These are phyloP conservation scores for Ophiostoma angusticollis DNA, from an alignment of 2,329 filamentous ascomycete genomes.

Conservation along the genomic window DNA sequence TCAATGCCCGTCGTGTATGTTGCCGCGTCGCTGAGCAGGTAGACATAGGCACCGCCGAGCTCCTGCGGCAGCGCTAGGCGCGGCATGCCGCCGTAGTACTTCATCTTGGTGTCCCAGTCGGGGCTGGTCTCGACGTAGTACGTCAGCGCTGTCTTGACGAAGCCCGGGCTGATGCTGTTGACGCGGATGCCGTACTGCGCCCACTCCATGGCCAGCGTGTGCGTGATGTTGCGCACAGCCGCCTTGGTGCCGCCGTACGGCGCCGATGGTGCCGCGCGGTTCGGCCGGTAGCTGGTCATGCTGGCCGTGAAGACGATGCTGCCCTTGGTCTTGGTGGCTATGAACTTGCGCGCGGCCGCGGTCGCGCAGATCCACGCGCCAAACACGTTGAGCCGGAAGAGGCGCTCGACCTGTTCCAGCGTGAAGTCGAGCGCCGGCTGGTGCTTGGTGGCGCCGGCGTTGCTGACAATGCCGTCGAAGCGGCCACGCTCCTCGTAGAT, in stretches of 20 bases:
- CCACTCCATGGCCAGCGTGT: constrained; percentile 25
- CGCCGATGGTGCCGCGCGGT: constrained; percentile 37
- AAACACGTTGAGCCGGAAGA: constrained; percentile 34
- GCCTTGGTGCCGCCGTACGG: constrained; percentile 37
- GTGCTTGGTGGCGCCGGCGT: constrained; percentile 32
- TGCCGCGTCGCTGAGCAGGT: constrained; percentile 39
- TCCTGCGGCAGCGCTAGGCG: constrained; percentile 39
- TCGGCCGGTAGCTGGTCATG: constrained; percentile 36
- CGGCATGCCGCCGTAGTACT: constrained; percentile 46
- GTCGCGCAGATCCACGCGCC: constrained; percentile 33
- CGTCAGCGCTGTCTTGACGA: constrained; percentile 32
- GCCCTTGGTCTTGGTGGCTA: constrained; percentile 23
- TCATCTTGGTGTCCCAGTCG: constrained; percentile 43
- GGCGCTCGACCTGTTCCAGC: constrained; percentile 24
- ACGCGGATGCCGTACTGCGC: constrained; percentile 32
- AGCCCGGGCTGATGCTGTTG: constrained; percentile 33
- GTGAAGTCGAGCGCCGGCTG: constrained; percentile 31
- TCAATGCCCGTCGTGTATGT: constrained; percentile 38
- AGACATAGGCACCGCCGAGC: constrained; percentile 43
- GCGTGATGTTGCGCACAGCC: constrained; percentile 49
- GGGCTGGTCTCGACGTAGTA: constrained; percentile 38
- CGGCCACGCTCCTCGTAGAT: constrained; percentile 26
- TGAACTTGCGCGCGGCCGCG: constrained; percentile 30
- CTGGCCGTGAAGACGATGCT: constrained; percentile 32
- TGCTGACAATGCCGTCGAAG: constrained; percentile 29